Percentiles rank a stretch among this genome's conserved stretches.
Evolutionary conservation across 768 basidiomycete genomes (phyloP).

Genomic region (Dioszegia hungarica): DNA sequence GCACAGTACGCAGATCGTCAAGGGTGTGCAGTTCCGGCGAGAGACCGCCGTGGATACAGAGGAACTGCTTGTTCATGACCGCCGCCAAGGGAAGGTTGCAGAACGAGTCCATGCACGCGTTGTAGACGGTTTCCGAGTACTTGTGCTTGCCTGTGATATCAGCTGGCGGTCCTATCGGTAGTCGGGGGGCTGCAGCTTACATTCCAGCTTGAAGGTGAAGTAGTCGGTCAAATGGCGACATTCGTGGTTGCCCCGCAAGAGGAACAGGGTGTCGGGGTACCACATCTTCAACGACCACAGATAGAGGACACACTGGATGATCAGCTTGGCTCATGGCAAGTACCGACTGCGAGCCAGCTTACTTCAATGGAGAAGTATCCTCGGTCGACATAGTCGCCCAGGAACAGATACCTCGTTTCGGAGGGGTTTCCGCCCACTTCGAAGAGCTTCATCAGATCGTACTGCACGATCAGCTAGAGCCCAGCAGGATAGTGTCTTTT

Average conservation of each 20-base stretch:
- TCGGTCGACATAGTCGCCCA: conserved; percentile 89
- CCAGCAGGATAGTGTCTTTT: too few species aligned
- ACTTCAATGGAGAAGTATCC: conserved; percentile 93
- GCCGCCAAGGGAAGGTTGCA: conserved; percentile 92
- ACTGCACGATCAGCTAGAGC: conserved; percentile 53
- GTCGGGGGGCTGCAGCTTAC: conserved; percentile 54
- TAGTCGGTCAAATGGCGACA: conserved; percentile 98
- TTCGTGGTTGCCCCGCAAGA: conserved; percentile 97
- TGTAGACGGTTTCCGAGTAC: conserved; percentile 93
- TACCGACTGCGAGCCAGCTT: conserved; percentile 14
- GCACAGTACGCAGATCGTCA: conserved; percentile 82
- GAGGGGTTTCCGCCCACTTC: conserved; percentile 93
- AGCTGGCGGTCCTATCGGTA: not conserved
- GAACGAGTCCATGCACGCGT: conserved; percentile 97
- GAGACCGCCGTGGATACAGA: conserved; percentile 95
- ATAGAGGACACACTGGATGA: conserved; percentile 82
- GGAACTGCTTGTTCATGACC: conserved; percentile 98
- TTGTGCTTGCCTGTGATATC: conserved; percentile 81
- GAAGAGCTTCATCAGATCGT: conserved; percentile 90
- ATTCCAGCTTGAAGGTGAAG: conserved; percentile 98
- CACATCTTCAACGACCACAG: conserved; percentile 98
- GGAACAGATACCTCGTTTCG: conserved; percentile 84
- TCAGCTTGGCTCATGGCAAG: not conserved
- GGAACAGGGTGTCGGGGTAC: conserved; percentile 95
- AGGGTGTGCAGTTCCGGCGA: conserved; percentile 92